Base-by-base conservation (phyloP, 2,329 filamentous ascomycete species). In the Penicillium expansum region DNA sequence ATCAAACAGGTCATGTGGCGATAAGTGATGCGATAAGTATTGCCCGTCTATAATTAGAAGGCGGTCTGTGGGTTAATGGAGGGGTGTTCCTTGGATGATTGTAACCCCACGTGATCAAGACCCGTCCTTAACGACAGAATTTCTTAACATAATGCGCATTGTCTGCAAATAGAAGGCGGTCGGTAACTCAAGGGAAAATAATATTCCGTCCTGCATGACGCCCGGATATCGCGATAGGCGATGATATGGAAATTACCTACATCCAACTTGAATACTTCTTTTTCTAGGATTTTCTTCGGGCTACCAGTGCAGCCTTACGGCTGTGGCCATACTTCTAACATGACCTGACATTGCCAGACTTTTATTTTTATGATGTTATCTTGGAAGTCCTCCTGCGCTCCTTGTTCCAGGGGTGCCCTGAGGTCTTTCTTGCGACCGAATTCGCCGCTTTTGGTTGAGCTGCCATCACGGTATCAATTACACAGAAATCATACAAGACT, bases 401-500 rank as follows among this genome's bases (percentile, higher is more conserved):
- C 71, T 64, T 71, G 52, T 65, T 67, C 65, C 43, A 69, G 69
- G 70, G 69, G 66, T 60, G 61, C 66, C 24, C 55, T 64, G 52
- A 67, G 63, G 52, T 67, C 65, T 49, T 66, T 61, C 49, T 57
- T 62, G 48, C 67, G 55, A 61, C 61, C 68, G 55, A 67, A 66
- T 53, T 59, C 60, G 58, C 57, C 62, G 55, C 57, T 59, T 24
- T 35, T 55, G 41, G 24, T 61, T 39, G 60, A 53, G 48, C 47
- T 58, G 39, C 61, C 58, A 42, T 38, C 59, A 55, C 59, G 62
- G 49, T 48, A 41, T 39, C 52, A 54, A 18, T 32, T 59, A 35
- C 45, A 43, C n/a, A 62, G 55, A 50, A 57, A 58, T 24, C 47
- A 57, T 45, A 48, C 38, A 14, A 61, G 66, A 10, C 52, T 58